Evolutionary conservation across 1,139 yeast species (phyloP), one percentile per base, ranked within the genome.

Genomic region (Nadsonia starkeyi-henricii): DNA sequence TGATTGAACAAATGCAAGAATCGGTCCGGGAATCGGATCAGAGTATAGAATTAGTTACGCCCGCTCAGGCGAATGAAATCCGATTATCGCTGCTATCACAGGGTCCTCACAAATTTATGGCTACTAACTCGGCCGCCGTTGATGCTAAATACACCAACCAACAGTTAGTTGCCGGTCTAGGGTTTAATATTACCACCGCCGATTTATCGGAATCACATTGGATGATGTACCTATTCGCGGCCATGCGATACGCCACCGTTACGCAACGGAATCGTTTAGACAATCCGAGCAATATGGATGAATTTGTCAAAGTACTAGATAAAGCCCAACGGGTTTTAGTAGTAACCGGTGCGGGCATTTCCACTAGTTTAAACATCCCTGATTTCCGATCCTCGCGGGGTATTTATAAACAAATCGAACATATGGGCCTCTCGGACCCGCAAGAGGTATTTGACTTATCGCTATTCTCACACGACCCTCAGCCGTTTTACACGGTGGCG

Each of bases 291-390:
- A 33, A 33, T 33, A 33, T 85, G 3, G 81, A 79, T n/a, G 78
- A 81, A 54, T 78, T 82, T 1, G 64, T 77, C 2, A 68, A 69
- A 1, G 74, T 75, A 44, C 69, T 89, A 42, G 57, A 69, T 19
- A 67, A 67, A 12, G 78, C 93, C 0, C 62, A 72, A 19, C 81
- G 79, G 50, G 75, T 91, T 20, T 60, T 91, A 53, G 94, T 91
- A 1, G 68, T 91, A 26, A 86, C 96, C 0, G 98, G 98, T 3
- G 98, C 98, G 0, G 98, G 98, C 19, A 88, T 91, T 44, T 85
- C 96, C 18, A 89, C 96, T 3, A 79, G 89, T 39, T 68, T 89
- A 51, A 97, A 96, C 1, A 89, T 89, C 50, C 96, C 97, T 0
- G 98, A 91, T 66, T 91, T 91, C 67, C 75, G 98, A 60, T 88